phyloP scores from a whole-genome alignment of 192 early-diverging fungal species.

The Rhizophagus prolifer region DNA sequence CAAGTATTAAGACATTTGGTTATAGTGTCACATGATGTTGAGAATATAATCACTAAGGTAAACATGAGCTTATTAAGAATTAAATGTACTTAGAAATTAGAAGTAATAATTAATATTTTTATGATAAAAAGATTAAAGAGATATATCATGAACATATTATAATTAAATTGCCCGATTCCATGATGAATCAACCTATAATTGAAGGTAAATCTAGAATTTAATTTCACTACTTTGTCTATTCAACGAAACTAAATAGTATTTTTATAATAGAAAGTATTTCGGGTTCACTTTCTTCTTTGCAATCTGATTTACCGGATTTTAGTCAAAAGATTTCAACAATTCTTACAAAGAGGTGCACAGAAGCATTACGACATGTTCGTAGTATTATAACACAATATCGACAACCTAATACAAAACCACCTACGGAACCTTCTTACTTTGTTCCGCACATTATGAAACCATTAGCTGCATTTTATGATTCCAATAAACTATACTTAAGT shows the following conservation, averaged over 20 bases:
- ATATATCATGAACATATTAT: constrained; percentile 40
- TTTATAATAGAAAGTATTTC: constrained; percentile 30
- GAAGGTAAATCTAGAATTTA: constrained; percentile 38
- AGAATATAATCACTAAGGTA: constrained; percentile 35
- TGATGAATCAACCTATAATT: constrained; percentile 45
- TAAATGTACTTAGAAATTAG: background rate
- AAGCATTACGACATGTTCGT: constrained; percentile 41
- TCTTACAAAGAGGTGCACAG: constrained; percentile 49
- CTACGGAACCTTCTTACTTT: constrained; percentile 52
- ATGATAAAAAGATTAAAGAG: constrained; percentile 31
- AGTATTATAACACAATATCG: constrained; percentile 42
- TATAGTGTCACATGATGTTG: constrained; percentile 44
- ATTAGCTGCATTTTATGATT: constrained; percentile 31
- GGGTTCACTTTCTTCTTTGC: constrained; percentile 7
- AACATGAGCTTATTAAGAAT: background rate
- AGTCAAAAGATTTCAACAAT: constrained; percentile 39
- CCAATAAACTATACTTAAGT: constrained; percentile 36
- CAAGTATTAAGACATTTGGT: constrained; percentile 40
- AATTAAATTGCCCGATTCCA: constrained; percentile 43
- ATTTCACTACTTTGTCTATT: background rate
- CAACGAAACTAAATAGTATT: background rate
- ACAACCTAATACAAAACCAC: constrained; percentile 44
- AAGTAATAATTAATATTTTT: background rate
- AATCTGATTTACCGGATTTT: constrained; percentile 40
- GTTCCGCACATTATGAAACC: constrained; percentile 51